Evolutionary conservation across 176 grass and related monocot genomes (phyloP).

Genomic region (Dendrocalamus sinicus): DNA sequence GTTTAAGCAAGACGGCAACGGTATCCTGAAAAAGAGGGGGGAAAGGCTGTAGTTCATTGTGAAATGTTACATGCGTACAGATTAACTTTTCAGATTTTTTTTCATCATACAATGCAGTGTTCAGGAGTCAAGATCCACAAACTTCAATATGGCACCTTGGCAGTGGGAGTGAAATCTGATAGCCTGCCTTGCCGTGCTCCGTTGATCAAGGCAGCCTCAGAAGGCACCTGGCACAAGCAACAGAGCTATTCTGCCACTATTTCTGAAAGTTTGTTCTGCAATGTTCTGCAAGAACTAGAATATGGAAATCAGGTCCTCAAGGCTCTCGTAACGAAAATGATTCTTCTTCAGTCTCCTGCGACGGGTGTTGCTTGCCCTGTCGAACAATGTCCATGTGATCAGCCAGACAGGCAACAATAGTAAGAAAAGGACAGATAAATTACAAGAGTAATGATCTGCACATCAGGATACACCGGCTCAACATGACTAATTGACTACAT

Average conservation of each 20-base stretch:
- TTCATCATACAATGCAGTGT: neutral
- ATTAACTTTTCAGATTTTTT: neutral
- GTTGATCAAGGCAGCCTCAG: neutral
- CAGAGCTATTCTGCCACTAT: neutral
- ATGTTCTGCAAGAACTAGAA: constrained; percentile 27
- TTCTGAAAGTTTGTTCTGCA: neutral
- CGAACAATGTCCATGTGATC: neutral
- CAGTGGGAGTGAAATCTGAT: neutral
- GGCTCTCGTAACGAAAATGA: constrained; percentile 47
- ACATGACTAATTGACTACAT: neutral
- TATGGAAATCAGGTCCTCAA: constrained; percentile 53
- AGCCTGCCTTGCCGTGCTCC: neutral
- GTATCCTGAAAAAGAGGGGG: neutral
- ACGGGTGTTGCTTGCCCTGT: constrained; percentile 68
- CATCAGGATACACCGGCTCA: neutral
- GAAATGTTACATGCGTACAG: neutral
- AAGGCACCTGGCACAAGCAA: neutral
- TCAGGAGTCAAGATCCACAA: neutral
- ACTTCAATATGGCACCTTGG: neutral
- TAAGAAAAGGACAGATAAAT: neutral
- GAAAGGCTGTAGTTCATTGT: neutral
- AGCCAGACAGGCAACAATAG: neutral
- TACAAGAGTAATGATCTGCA: too few species aligned
- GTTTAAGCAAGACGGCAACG: neutral
- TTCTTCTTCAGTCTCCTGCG: constrained; percentile 83